Conservation (phyloP, 2,329 filamentous ascomycete genomes). For the Microdochium nivale region DNA sequence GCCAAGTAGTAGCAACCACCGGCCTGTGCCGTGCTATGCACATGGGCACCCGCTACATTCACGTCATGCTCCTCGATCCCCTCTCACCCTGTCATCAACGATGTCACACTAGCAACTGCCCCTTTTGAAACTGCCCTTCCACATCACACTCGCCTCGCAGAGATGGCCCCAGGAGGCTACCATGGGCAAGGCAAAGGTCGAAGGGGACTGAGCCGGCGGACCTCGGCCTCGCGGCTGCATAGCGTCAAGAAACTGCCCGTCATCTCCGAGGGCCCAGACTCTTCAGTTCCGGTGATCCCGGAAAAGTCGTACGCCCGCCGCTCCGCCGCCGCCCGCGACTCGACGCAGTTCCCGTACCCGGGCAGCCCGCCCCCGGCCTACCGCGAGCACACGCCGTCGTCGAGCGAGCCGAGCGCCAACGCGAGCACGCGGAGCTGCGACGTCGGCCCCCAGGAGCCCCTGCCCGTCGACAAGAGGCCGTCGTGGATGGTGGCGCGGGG, state of each 20-base stretch:
- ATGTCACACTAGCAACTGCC: neutral
- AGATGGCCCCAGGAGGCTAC: neutral
- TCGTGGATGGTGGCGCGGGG: conserved; percentile 13
- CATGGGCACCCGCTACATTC: neutral
- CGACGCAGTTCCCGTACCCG: neutral
- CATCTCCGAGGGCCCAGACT: conserved; percentile 23
- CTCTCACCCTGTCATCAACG: neutral
- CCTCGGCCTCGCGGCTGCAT: neutral
- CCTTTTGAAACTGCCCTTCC: neutral
- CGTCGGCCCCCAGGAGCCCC: conserved; percentile 2
- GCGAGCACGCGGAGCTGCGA: neutral
- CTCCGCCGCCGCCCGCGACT: neutral
- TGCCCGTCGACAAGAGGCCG: conserved; percentile 3
- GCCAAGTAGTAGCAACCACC: neutral
- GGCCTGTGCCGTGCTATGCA: neutral
- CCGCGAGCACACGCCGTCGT: neutral
- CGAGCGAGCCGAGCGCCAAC: conserved; percentile 2
- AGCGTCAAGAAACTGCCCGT: conserved; percentile 24
- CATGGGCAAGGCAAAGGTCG: neutral
- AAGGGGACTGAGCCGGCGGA: neutral
- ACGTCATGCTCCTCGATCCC: neutral
- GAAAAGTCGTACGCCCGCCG: conserved; percentile 12
- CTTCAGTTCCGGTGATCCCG: conserved; percentile 10
- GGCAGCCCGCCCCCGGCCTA: neutral
- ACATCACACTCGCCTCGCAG: neutral